Evolutionary conservation across 768 basidiomycete genomes (phyloP).

Genomic region (Hemileccinum impolitum): DNA sequence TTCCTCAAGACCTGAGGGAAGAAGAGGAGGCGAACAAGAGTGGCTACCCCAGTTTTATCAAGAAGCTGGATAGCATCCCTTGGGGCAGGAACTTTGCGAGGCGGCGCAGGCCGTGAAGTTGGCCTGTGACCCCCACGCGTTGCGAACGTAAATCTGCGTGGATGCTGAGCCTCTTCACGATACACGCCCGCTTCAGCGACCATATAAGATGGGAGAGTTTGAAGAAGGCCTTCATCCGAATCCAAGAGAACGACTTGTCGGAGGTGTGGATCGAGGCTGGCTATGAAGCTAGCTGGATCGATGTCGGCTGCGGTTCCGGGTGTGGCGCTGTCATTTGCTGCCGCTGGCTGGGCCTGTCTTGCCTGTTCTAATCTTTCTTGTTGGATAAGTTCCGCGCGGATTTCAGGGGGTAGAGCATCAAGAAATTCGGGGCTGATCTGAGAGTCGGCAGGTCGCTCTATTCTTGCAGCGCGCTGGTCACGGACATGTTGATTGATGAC

Average conservation of each 20-base stretch:
- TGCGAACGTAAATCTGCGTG: conserved; percentile 34
- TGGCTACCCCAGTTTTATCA: conserved; percentile 85
- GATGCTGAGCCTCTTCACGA: conserved; percentile 49
- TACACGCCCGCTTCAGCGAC: conserved; percentile 77
- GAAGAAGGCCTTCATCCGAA: conserved; percentile 81
- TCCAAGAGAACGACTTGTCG: conserved; percentile 90
- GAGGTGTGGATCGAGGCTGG: conserved; percentile 83
- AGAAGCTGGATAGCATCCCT: conserved; percentile 93
- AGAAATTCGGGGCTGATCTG: conserved; percentile 95
- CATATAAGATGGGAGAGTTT: conserved; percentile 79
- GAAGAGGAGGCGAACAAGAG: conserved; percentile 89
- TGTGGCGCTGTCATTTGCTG: conserved; percentile 26
- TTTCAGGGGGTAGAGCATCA: conserved; percentile 92
- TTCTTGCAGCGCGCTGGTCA: conserved; percentile 77
- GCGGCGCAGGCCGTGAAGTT: conserved; percentile 26
- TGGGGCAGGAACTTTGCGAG: conserved; percentile 51
- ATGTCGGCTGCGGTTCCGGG: conserved; percentile 61
- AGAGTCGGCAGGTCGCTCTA: conserved; percentile 74
- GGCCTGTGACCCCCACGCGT: conserved; percentile 27
- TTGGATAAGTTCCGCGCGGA: conserved; percentile 94
- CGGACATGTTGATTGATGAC: conserved; percentile 96
- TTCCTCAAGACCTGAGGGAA: conserved; percentile 92
- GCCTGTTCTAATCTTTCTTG: conserved; percentile 87
- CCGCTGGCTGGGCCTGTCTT: conserved; percentile 41
- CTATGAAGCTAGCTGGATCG: conserved; percentile 88